A percentile compares a stretch with the other conserved stretches of the same genome.
These are phyloP conservation scores for Lentinus polychrous DNA, from an alignment of 1,284 basidiomycete species.

Conservation along the genomic window DNA sequence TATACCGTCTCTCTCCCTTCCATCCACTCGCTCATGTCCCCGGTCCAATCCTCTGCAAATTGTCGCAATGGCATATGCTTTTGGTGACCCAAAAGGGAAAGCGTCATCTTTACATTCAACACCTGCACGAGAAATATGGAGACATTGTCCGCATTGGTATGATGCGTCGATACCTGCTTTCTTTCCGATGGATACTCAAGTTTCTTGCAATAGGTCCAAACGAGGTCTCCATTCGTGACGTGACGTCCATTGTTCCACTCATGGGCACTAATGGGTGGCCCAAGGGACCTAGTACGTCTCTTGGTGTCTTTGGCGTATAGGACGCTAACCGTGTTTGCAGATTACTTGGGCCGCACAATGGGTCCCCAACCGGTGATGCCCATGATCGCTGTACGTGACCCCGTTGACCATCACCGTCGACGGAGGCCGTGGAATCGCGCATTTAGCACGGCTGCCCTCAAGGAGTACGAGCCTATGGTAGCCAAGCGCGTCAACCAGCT, in stretches of 20 bases:
- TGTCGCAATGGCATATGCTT: not conserved
- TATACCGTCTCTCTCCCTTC: slow-evolving; percentile 4
- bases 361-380: not conserved
- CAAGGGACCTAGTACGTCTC: slow-evolving; percentile 11
- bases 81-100: not conserved
- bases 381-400: slow-evolving; percentile 6
- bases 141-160: slow-evolving; percentile 3
- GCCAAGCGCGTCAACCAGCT: slow-evolving; percentile 6
- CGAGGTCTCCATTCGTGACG: slow-evolving; percentile 14
- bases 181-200: not conserved
- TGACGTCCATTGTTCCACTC: slow-evolving; percentile 9
- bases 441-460: slow-evolving; percentile 12
- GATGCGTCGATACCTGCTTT: too few species aligned
- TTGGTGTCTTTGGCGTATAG: not conserved
- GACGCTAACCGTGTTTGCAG: not conserved
- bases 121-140: not conserved
- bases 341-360: not conserved
- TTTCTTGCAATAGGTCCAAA: slow-evolving; percentile 11
- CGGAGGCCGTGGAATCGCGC: slow-evolving; percentile 15
- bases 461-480: slow-evolving; percentile 12
- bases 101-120: not conserved
- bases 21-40: not conserved
- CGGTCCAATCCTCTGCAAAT: not conserved
- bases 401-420: slow-evolving; percentile 9
- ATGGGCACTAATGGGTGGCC: slow-evolving; percentile 12